Evolutionary conservation across 2,329 filamentous ascomycete species (phyloP).

Genomic region (Leptosphaerulina australis): DNA sequence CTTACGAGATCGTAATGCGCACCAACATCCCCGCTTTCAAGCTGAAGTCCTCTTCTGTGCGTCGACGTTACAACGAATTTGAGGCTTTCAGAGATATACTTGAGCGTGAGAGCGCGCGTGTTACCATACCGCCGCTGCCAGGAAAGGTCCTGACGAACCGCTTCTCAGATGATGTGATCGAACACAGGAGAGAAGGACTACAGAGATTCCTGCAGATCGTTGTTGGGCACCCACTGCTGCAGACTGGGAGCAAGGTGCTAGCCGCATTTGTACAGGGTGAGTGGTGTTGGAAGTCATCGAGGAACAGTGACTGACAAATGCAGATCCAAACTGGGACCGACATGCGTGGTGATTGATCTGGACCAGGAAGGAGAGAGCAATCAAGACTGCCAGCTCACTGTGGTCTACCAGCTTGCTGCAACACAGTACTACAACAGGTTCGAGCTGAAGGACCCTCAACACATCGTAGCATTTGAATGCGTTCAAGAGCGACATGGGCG

Average conservation of each 20-base stretch:
- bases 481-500: slow-evolving; percentile 34
- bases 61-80: slow-evolving; percentile 95
- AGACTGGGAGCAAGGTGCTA: slow-evolving; percentile 96
- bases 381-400: too few relatives aligned
- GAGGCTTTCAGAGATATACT: slow-evolving; percentile 98
- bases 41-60: slow-evolving; percentile 80
- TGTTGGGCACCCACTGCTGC: slow-evolving; percentile 91
- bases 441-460: not conserved
- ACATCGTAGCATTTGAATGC: slow-evolving; percentile 25
- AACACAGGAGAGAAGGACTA: slow-evolving; percentile 86
- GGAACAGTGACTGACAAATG: slow-evolving; percentile 21
- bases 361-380: not conserved
- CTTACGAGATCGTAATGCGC: slow-evolving; percentile 96
- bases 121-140: slow-evolving; percentile 93
- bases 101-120: slow-evolving; percentile 90
- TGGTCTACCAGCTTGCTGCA: not conserved
- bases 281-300: slow-evolving; percentile 11
- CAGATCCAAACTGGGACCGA: slow-evolving; percentile 85
- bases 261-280: slow-evolving; percentile 95
- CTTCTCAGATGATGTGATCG: slow-evolving; percentile 98
- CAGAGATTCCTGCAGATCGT: slow-evolving; percentile 98
- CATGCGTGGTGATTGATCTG: slow-evolving; percentile 42
- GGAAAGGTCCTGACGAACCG: slow-evolving; percentile 98
- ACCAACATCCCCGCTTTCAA: slow-evolving; percentile 99
- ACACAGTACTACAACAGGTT: not conserved